phyloP scores from a whole-genome alignment of 2,329 filamentous ascomycete genomes.

The Lasiodiplodia gonubiensis region DNA sequence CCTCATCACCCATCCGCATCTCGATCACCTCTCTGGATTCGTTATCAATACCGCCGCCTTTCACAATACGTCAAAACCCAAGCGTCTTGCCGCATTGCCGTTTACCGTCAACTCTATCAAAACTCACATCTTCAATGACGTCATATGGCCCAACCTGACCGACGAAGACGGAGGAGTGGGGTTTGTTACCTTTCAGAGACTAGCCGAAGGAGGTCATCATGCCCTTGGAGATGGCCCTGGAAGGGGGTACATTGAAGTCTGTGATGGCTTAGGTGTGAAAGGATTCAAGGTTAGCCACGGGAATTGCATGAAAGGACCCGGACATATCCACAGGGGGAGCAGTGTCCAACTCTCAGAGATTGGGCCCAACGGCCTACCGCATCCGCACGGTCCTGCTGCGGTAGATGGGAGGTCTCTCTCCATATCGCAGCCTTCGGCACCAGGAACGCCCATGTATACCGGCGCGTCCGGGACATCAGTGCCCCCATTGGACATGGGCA shows the following conservation, averaged over 20 bases:
- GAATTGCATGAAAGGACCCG: constrained; percentile 73
- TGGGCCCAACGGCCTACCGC: constrained; percentile 34
- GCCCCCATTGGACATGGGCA: constrained; percentile 32
- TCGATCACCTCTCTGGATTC: constrained; percentile 91
- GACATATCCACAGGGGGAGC: constrained; percentile 51
- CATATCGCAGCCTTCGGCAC: constrained; percentile 41
- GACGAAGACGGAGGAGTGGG: constrained; percentile 96
- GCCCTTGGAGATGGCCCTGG: constrained; percentile 80
- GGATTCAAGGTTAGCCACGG: constrained; percentile 89
- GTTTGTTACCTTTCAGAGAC: constrained; percentile 84
- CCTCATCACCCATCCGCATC: constrained; percentile 94
- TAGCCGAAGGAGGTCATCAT: constrained; percentile 87
- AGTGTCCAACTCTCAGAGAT: constrained; percentile 49
- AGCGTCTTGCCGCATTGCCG: constrained; percentile 83
- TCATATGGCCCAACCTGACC: constrained; percentile 96
- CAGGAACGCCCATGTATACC: constrained; percentile 43
- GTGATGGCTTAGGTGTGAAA: constrained; percentile 86
- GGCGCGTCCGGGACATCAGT: constrained; percentile 27
- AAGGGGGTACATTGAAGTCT: constrained; percentile 85
- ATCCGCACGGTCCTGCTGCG: constrained; percentile 30
- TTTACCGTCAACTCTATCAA: constrained; percentile 93
- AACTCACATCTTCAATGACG: constrained; percentile 93
- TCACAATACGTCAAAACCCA: constrained; percentile 76
- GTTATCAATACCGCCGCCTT: constrained; percentile 92
- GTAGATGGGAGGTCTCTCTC: constrained; percentile 43